phyloP scores from a whole-genome alignment of 148 eudicot species.

The Euryodendron excelsum region DNA sequence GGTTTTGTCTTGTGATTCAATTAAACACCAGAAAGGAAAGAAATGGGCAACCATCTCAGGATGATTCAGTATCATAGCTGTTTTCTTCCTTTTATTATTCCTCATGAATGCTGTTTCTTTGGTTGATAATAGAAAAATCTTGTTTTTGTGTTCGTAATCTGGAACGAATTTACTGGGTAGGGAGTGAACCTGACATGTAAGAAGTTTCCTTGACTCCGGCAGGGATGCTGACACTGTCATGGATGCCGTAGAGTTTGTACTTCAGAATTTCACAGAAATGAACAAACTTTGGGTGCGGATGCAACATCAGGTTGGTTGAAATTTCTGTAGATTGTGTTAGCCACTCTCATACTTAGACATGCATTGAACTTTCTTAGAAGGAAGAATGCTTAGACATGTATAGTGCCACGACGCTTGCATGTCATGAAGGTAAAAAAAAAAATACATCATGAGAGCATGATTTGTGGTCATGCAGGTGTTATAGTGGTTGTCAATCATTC shows the following conservation, averaged over 20 bases:
- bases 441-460: conserved; percentile 59
- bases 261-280: conserved; percentile 98
- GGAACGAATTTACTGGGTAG: background rate
- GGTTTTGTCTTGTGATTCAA: background rate
- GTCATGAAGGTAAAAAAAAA: conserved; percentile 47
- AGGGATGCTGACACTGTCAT: conserved; percentile 90
- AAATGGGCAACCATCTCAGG: background rate
- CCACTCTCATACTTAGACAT: conserved; percentile 1
- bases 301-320: conserved; percentile 87
- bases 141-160: background rate
- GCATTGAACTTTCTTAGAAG: too few relatives aligned
- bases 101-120: background rate
- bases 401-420: conserved; percentile 31
- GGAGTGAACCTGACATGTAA: conserved; percentile 20
- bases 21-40: background rate
- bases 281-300: conserved; percentile 99
- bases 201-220: conserved; percentile 30
- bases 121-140: background rate
- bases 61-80: background rate
- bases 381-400: conserved; percentile 8
- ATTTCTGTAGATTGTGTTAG: conserved; percentile 5
- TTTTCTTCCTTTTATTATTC: background rate
- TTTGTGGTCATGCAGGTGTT: conserved; percentile 72
- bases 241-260: conserved; percentile 95
- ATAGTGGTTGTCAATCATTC: conserved; percentile 67